Evolutionary conservation across 495 filamentous ascomycete genomes (phyloP).

Genomic region (Pseudotulostoma volvatum): DNA sequence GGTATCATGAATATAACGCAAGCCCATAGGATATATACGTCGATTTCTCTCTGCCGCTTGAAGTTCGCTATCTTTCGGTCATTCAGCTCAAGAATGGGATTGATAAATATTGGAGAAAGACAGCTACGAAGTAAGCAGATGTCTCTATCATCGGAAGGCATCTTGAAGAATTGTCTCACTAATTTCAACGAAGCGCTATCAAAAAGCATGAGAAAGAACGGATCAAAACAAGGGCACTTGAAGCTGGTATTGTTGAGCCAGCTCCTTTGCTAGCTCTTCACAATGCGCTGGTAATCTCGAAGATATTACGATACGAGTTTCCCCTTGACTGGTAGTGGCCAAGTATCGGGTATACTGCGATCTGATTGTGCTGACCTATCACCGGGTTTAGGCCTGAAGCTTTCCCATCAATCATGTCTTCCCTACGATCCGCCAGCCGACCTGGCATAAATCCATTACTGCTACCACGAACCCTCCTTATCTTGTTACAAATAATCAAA

Average conservation of each 20-base stretch:
- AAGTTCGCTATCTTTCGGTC: conserved; percentile 73
- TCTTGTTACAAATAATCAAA: conserved; percentile 74
- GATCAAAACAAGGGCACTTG: conserved; percentile 56
- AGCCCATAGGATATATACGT: conserved; percentile 51
- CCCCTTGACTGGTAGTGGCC: conserved; percentile 55
- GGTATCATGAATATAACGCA: conserved; percentile 2
- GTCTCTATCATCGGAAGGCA: background rate
- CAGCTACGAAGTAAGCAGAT: conserved; percentile 43
- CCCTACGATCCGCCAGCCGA: conserved; percentile 37
- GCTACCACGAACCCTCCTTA: conserved; percentile 55
- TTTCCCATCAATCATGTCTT: conserved; percentile 37
- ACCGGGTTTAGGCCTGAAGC: conserved; percentile 28
- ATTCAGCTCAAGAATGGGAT: conserved; percentile 94
- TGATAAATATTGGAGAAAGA: conserved; percentile 82
- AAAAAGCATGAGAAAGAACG: conserved; percentile 52
- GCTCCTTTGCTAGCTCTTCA: conserved; percentile 60
- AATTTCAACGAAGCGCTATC: conserved; percentile 39
- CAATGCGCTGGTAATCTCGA: conserved; percentile 73
- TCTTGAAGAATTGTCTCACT: conserved; percentile 5
- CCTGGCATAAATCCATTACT: conserved; percentile 31
- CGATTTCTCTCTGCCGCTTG: conserved; percentile 52
- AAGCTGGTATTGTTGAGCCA: conserved; percentile 57
- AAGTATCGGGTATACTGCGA: too few relatives aligned
- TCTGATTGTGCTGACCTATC: too few relatives aligned
- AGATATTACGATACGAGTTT: conserved; percentile 77